Base-by-base conservation (phyloP, 2,329 filamentous ascomycete genomes). In the Neophaeococcomyces mojaviensis region DNA sequence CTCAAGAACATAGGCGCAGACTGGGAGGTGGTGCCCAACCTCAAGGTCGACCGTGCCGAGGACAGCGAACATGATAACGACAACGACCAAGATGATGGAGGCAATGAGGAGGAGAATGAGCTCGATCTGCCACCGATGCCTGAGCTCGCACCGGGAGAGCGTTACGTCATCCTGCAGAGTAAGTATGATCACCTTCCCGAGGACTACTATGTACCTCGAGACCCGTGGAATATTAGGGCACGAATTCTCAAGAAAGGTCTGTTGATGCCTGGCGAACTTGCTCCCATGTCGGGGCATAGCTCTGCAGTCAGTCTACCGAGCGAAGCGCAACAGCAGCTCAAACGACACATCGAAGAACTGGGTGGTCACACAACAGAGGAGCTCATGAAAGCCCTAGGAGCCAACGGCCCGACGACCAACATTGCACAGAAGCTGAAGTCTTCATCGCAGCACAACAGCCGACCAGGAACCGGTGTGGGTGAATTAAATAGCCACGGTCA, bases 211-310 rank as follows among this genome's bases (percentile, higher is more conserved):
- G 77, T 97, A n/a, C 88, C 89, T 0, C 88, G 87, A 48, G 90
- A 97, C 59, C 87, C 89, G 9, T 97, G 89, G 89, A 86, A 94
- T 52, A 94, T 97, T 61, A 82, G 86, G 51, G 88, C 92, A 20
- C 84, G 90, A 39, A 92, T 94, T 76, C 76, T 83, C 52, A 94
- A 92, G 55, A 78, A 87, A 54, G 85, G 88, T 73, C 80, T 79
- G 77, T 79, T 71, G 48, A 70, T 72, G 15, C 71, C 77, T 1
- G 69, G 69, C 43, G 65, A 69, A 13, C 58, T 64, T 16, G 72
- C 73, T 47, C 70, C 72, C 1, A 68, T 68, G 15, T 76, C 71
- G 5, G 71, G 71, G 13, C 68, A 74, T 65, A 67, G 55, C 60
- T 64, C 53, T 59, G 58, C 58, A 13, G 59, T 63, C 20, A 64